phyloP scores from a whole-genome alignment of 2,329 filamentous ascomycete species.

The Stromatinia cepivora region DNA sequence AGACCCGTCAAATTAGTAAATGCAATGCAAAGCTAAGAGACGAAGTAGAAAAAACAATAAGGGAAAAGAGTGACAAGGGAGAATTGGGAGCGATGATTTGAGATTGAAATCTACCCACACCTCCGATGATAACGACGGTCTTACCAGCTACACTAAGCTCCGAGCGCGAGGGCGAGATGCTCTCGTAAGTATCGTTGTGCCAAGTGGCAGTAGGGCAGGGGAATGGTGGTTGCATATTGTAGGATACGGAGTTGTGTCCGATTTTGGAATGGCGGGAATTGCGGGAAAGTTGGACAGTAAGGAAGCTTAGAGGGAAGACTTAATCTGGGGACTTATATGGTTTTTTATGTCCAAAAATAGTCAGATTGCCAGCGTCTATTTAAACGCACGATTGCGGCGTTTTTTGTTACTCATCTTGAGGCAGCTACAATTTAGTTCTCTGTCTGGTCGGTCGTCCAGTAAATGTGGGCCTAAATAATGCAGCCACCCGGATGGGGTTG shows the following conservation, averaged over 20 bases:
- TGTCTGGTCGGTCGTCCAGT: too few relatives aligned
- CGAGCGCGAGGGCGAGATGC: constrained; percentile 35
- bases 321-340: neutral
- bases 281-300: neutral
- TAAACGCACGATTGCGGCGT: too few relatives aligned
- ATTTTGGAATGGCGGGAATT: neutral
- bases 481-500: too few relatives aligned
- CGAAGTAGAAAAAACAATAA: neutral
- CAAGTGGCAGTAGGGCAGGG: constrained; percentile 30
- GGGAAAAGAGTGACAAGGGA: neutral
- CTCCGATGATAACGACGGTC: constrained; percentile 25
- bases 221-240: constrained; percentile 22
- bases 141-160: constrained; percentile 24
- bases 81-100: neutral
- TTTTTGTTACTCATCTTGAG: too few relatives aligned
- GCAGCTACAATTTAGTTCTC: too few relatives aligned
- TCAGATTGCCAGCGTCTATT: too few relatives aligned
- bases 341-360: too few relatives aligned
- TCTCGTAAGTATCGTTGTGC: constrained; percentile 38
- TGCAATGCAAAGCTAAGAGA: neutral
- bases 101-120: constrained; percentile 1
- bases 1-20: neutral
- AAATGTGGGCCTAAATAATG: too few relatives aligned
- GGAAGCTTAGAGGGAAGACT: neutral
- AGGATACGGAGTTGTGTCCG: too few relatives aligned